Conservation (phyloP, 108 stramenopile genomes). For the Conticribra weissflogii region DNA sequence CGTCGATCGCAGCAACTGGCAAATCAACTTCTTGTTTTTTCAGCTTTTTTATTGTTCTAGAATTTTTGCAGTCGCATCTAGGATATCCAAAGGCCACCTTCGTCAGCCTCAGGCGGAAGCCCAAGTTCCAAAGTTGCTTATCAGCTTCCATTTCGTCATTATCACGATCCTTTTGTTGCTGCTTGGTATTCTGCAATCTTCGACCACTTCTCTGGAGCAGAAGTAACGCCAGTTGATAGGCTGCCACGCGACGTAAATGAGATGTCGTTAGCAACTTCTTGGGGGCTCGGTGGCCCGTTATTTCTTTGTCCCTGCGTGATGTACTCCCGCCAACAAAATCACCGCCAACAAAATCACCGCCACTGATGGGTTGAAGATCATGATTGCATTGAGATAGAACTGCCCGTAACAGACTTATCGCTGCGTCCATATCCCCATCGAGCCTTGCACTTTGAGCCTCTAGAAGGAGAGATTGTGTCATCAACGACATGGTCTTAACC, state of each 20-base stretch:
- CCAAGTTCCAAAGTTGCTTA: slow-evolving; percentile 22
- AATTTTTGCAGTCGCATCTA: slow-evolving; percentile 10
- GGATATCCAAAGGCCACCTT: slow-evolving; percentile 42
- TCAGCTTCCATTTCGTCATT: slow-evolving; percentile 43
- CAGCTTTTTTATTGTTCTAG: neutral
- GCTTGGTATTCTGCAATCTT: neutral
- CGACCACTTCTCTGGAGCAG: slow-evolving; percentile 41
- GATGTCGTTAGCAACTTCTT: neutral
- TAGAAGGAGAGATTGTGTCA: slow-evolving; percentile 45
- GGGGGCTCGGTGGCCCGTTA: neutral
- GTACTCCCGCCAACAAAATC: too few relatives aligned
- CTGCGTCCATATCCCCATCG: slow-evolving; percentile 32
- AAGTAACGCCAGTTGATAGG: slow-evolving; percentile 34
- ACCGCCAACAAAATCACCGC: too few relatives aligned
- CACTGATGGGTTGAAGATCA: slow-evolving; percentile 3
- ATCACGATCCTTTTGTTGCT: neutral
- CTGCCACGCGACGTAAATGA: slow-evolving; percentile 22
- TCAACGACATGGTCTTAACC: slow-evolving; percentile 31
- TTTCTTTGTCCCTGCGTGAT: neutral
- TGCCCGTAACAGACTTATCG: slow-evolving; percentile 30
- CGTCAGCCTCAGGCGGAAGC: slow-evolving; percentile 35
- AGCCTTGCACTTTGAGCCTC: slow-evolving; percentile 36
- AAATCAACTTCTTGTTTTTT: neutral
- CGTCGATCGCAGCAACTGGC: slow-evolving; percentile 27
- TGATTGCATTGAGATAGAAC: slow-evolving; percentile 41